These are phyloP conservation scores for Pulveroboletus sp. DNA, from an alignment of 768 basidiomycete species.

Conservation along the genomic window DNA sequence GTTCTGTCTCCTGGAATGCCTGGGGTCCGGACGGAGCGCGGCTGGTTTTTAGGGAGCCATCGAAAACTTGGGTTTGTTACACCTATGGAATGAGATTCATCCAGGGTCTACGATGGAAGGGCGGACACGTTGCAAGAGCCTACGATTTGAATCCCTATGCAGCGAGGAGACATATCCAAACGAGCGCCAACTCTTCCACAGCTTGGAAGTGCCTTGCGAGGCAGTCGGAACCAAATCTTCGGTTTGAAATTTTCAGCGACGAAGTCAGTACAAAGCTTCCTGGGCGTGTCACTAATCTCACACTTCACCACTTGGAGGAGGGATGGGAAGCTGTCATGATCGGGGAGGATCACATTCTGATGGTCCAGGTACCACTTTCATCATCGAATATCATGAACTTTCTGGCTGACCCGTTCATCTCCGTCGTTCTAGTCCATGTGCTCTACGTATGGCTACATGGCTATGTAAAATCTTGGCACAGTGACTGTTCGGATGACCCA, in stretches of 20 bases:
- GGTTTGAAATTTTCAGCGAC: slow-evolving; percentile 15
- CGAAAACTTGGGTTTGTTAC: slow-evolving; percentile 34
- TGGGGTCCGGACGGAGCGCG: slow-evolving; percentile 32
- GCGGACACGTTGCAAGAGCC: slow-evolving; percentile 16
- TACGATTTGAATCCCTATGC: slow-evolving; percentile 34
- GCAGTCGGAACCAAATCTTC: slow-evolving; percentile 5
- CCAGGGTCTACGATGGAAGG: slow-evolving; percentile 21
- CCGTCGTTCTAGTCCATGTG: slow-evolving; percentile 5
- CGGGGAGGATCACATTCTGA: slow-evolving; percentile 32
- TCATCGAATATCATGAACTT: neutral
- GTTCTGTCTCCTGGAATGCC: slow-evolving; percentile 21
- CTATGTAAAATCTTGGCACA: slow-evolving; percentile 18
- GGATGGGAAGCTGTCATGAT: slow-evolving; percentile 34
- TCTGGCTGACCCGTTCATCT: neutral
- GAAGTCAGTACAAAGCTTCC: slow-evolving; percentile 27
- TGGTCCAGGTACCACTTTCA: slow-evolving; percentile 27
- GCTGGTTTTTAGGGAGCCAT: slow-evolving; percentile 25
- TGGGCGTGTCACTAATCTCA: slow-evolving; percentile 21
- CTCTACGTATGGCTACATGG: slow-evolving; percentile 23
- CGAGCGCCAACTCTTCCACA: slow-evolving; percentile 3
- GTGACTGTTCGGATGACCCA: neutral
- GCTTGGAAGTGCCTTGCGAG: slow-evolving; percentile 18
- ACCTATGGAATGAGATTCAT: slow-evolving; percentile 33
- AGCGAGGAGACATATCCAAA: slow-evolving; percentile 11
- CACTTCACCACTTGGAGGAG: slow-evolving; percentile 8